Evolutionary conservation across 805 yeast genomes (phyloP).

Genomic region (Wickerhamomyces rabaulensis): DNA sequence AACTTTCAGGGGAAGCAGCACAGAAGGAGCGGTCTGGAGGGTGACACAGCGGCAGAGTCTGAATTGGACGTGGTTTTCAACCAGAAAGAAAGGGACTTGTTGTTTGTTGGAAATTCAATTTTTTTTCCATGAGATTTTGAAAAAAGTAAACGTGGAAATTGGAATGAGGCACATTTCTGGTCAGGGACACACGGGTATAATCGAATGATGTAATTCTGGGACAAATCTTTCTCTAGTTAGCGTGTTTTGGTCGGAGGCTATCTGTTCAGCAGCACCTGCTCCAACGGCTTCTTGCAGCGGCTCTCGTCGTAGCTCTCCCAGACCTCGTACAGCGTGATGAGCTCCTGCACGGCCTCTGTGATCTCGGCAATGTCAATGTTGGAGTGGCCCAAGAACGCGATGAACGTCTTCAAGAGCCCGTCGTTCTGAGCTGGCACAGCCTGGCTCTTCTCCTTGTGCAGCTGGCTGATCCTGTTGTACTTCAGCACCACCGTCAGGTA

Average conservation of each 20-base stretch:
- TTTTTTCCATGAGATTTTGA: not conserved
- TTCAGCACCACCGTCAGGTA: constrained; percentile 68
- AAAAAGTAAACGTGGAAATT: not conserved
- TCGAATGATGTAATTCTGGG: not conserved
- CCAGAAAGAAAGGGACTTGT: not conserved
- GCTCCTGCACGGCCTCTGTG: constrained; percentile 78
- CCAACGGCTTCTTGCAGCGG: constrained; percentile 21
- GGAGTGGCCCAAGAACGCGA: constrained; percentile 65
- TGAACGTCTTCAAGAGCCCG: constrained; percentile 46
- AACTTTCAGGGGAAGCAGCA: not conserved
- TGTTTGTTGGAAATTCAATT: not conserved
- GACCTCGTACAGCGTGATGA: constrained; percentile 71
- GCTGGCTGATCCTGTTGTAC: constrained; percentile 22
- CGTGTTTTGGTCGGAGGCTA: too few relatives aligned
- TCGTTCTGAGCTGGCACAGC: constrained; percentile 18
- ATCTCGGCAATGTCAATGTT: constrained; percentile 75
- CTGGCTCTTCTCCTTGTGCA: constrained; percentile 2
- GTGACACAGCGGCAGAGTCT: not conserved
- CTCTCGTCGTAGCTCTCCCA: constrained; percentile 84
- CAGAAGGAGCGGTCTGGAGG: not conserved
- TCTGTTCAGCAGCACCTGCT: constrained; percentile 17
- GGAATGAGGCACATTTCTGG: not conserved
- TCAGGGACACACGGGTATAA: not conserved
- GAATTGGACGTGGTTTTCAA: not conserved
- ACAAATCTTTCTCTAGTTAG: too few relatives aligned